Conservation (phyloP, 1,139 yeast species). For the Debaryomyces singareniensis region DNA sequence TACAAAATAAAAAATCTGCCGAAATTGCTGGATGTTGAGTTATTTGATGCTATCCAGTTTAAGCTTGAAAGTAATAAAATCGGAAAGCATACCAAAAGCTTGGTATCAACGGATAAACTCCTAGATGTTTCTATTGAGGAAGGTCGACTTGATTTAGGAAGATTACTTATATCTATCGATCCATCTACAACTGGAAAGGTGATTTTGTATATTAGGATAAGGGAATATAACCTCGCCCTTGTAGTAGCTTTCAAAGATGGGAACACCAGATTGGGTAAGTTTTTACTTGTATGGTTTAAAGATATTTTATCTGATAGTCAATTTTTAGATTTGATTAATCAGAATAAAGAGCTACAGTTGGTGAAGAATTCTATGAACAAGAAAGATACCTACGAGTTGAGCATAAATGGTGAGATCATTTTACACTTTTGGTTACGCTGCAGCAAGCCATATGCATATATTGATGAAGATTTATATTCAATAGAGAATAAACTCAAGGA, state of each 20-base stretch:
- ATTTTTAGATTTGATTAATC: constrained; percentile 35
- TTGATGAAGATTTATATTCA: too few relatives aligned
- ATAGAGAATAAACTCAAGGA: constrained; percentile 29
- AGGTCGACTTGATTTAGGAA: constrained; percentile 69
- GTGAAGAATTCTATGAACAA: constrained; percentile 1
- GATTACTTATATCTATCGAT: constrained; percentile 60
- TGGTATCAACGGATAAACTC: constrained; percentile 56
- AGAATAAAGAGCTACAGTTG: constrained; percentile 24
- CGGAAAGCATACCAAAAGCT: constrained; percentile 13
- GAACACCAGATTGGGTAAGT: constrained; percentile 57
- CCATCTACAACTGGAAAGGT: constrained; percentile 60
- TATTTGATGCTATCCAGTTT: constrained; percentile 44
- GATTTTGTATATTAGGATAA: constrained; percentile 59
- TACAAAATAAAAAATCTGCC: constrained; percentile 54
- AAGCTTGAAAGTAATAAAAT: constrained; percentile 27
- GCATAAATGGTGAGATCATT: constrained; percentile 34
- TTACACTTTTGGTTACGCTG: constrained; percentile 35
- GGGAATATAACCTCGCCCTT: constrained; percentile 67
- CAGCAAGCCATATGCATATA: too few relatives aligned
- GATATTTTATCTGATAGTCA: constrained; percentile 31
- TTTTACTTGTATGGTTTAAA: constrained; percentile 51
- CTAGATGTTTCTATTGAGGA: constrained; percentile 74
- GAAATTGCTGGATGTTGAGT: constrained; percentile 50
- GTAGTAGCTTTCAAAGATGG: constrained; percentile 62
- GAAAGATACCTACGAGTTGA: constrained; percentile 12